These are phyloP conservation scores for Komagataella pastoris DNA, from an alignment of 805 yeast species.

Conservation along the genomic window DNA sequence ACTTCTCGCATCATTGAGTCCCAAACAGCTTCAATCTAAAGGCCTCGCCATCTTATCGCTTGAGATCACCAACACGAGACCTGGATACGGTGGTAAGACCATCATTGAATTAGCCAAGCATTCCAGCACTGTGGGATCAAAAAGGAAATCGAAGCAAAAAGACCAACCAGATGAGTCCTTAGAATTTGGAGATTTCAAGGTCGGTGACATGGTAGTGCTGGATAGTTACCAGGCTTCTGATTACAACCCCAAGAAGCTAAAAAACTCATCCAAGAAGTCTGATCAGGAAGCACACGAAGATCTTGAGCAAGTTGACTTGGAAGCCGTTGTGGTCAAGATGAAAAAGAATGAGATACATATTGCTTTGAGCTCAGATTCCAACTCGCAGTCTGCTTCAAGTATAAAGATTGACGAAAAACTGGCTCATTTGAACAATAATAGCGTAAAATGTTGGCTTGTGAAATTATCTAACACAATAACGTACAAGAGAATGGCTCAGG, in stretches of 20 bases:
- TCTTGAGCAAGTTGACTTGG: slow-evolving; percentile 19
- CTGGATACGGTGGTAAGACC: slow-evolving; percentile 71
- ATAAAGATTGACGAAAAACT: slow-evolving; percentile 34
- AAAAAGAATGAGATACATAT: slow-evolving; percentile 34
- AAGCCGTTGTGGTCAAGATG: slow-evolving; percentile 55
- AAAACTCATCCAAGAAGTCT: slow-evolving; percentile 16
- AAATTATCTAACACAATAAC: slow-evolving; percentile 58
- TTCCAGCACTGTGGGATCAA: slow-evolving; percentile 12
- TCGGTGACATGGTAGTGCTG: slow-evolving; percentile 67
- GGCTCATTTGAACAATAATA: slow-evolving; percentile 27
- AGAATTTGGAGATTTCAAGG: slow-evolving; percentile 39
- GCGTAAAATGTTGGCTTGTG: slow-evolving; percentile 49
- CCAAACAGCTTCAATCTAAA: slow-evolving; percentile 49
- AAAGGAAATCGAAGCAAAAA: neutral
- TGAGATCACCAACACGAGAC: slow-evolving; percentile 41
- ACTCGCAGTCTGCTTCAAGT: slow-evolving; percentile 7
- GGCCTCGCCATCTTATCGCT: slow-evolving; percentile 74
- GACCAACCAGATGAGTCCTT: slow-evolving; percentile 8
- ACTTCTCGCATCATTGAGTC: slow-evolving; percentile 26
- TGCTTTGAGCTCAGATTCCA: slow-evolving; percentile 31
- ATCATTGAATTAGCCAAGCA: slow-evolving; percentile 52
- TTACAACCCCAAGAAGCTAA: slow-evolving; percentile 11
- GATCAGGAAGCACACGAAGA: slow-evolving; percentile 12
- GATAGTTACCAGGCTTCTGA: slow-evolving; percentile 26
- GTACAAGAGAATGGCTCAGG: slow-evolving; percentile 65